phyloP scores from a whole-genome alignment of 352 stramenopile species.

The Plasmopara viticola region DNA sequence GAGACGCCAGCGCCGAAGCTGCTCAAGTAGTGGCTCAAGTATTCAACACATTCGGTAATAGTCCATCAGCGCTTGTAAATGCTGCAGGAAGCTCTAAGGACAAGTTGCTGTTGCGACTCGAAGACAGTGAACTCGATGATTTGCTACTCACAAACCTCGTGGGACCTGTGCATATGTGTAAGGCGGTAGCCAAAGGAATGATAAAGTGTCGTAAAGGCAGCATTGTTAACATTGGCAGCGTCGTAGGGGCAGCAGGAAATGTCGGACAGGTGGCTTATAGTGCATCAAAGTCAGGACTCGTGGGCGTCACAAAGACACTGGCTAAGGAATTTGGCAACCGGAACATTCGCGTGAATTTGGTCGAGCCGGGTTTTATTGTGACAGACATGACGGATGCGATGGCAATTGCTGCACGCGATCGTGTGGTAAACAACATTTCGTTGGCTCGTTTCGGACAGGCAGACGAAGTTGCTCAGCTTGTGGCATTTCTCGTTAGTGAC shows the following conservation, averaged over 20 bases:
- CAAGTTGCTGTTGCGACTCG: slow-evolving; percentile 60
- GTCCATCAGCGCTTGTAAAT: slow-evolving; percentile 63
- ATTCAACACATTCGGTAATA: slow-evolving; percentile 24
- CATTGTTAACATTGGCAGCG: slow-evolving; percentile 83
- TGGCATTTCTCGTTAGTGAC: slow-evolving; percentile 72
- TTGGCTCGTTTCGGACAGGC: slow-evolving; percentile 56
- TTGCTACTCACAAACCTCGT: slow-evolving; percentile 73
- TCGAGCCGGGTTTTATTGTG: slow-evolving; percentile 79
- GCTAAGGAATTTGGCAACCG: slow-evolving; percentile 79
- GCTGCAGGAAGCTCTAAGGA: slow-evolving; percentile 65
- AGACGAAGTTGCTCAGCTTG: slow-evolving; percentile 73
- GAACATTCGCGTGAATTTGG: slow-evolving; percentile 84
- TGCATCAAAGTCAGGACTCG: slow-evolving; percentile 71
- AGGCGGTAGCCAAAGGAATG: slow-evolving; percentile 72
- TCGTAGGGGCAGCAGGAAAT: slow-evolving; percentile 72
- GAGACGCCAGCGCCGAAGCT: slow-evolving; percentile 20
- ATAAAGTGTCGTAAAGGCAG: slow-evolving; percentile 58
- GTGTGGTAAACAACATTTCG: slow-evolving; percentile 42
- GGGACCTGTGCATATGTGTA: slow-evolving; percentile 63
- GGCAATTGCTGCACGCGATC: slow-evolving; percentile 39
- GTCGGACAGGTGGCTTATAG: slow-evolving; percentile 77
- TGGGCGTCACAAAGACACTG: slow-evolving; percentile 70
- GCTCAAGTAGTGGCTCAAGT: slow-evolving; percentile 41
- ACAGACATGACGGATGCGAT: slow-evolving; percentile 78
- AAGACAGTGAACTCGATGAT: slow-evolving; percentile 54